Base-by-base conservation (phyloP, 495 filamentous ascomycete genomes). In the Copromyces sp. region DNA sequence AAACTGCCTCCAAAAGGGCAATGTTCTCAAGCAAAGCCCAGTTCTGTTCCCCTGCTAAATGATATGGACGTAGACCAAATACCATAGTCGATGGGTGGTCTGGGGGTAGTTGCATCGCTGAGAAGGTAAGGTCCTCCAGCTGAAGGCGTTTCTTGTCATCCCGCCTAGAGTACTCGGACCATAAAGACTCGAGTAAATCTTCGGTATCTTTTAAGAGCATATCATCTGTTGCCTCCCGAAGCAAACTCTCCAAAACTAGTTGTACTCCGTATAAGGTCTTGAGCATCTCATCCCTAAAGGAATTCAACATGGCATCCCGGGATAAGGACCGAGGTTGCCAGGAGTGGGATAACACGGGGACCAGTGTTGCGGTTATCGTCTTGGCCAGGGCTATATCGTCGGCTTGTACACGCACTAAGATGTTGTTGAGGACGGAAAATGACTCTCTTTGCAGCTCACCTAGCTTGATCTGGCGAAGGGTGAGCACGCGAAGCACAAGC, bases 121-220 rank as follows among this genome's bases (percentile, higher is more conserved):
- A 72, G 79, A 94, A 92, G 14, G 86, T 80, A 24, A 92, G 77
- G 73, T 97, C 93, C 74, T 94, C 92, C 24, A 93, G 81, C 73
- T 94, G 91, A 17, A 96, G 80, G n/a, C 90, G 85, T 35, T 92
- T 89, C 70, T 89, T 90, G 68, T 91, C 90, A 37, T 89, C 82
- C 74, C 94, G 87, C 72, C 81, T 88, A 38, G 86, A 85, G 80
- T 96, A 96, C 73, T 97, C 94, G 8, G 83, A 85, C 79, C 89
- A 88, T 35, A 97, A 76, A 24, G 86, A 84, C 68, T 91, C 87
- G 53, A 86, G 72, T 29, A 95, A 80, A 12, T 85, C 86, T 75
- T 90, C 82, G 9, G 82, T 74, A 29, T 82, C 77, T 9, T 78
- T 75, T 16, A 81, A 73, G 39, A 85, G 74, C 17, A 74, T 39